Evolutionary conservation across 352 stramenopile species (phyloP).

Genomic region (Globisporangium lucens): DNA sequence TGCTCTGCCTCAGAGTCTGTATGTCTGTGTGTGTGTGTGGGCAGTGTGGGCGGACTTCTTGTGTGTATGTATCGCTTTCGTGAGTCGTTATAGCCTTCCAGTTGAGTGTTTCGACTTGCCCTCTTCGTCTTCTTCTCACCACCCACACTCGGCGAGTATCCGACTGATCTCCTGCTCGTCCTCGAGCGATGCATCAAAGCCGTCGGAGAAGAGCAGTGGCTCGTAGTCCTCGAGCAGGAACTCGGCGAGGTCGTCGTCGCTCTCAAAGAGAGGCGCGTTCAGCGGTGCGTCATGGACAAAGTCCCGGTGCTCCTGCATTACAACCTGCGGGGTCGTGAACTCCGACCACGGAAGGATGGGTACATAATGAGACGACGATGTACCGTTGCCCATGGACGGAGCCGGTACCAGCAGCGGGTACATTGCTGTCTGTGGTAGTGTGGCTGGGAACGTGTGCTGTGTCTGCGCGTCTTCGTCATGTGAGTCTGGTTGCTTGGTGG

Average conservation of each 20-base stretch:
- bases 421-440: background rate
- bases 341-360: constrained; percentile 15
- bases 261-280: constrained; percentile 17
- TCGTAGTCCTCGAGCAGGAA: constrained; percentile 25
- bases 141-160: constrained; percentile 21
- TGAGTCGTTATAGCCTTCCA: background rate
- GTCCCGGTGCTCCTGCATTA: constrained; percentile 21
- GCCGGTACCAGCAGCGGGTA: background rate
- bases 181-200: constrained; percentile 10
- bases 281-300: constrained; percentile 12
- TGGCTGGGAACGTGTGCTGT: background rate
- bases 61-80: background rate
- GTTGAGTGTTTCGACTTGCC: background rate
- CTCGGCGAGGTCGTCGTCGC: constrained; percentile 14
- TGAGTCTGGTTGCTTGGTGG: constrained; percentile 5
- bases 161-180: constrained; percentile 23
- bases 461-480: background rate
- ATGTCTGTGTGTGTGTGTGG: too few relatives aligned
- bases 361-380: constrained; percentile 7
- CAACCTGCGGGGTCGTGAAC: constrained; percentile 16
- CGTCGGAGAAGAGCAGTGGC: constrained; percentile 18
- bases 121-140: constrained; percentile 6
- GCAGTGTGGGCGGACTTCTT: background rate
- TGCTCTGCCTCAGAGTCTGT: background rate
- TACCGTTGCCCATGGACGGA: background rate